Evolutionary conservation across 2,329 filamentous ascomycete species (phyloP).

Genomic region (Fusarium denticulatum): DNA sequence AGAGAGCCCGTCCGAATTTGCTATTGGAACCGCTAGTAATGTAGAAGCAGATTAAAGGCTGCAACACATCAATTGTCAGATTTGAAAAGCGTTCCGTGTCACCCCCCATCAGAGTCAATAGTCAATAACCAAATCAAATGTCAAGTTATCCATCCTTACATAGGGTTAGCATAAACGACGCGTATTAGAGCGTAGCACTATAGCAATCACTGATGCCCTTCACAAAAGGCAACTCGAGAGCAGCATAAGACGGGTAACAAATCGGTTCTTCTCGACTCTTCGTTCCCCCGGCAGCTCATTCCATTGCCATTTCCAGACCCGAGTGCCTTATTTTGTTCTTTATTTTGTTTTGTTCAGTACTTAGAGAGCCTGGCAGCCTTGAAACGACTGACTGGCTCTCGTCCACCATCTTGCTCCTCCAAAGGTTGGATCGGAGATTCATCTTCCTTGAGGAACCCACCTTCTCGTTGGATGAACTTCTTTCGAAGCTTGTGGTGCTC

Average conservation of each 20-base stretch:
- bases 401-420: constrained; percentile 71
- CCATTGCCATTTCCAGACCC: constrained; percentile 5
- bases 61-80: constrained; percentile 65
- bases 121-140: not conserved
- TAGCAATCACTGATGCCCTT: constrained; percentile 31
- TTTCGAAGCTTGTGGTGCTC: constrained; percentile 88
- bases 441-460: constrained; percentile 80
- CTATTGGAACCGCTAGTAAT: constrained; percentile 68
- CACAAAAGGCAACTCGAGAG: constrained; percentile 28
- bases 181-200: not conserved
- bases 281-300: constrained; percentile 22
- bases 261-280: constrained; percentile 46
- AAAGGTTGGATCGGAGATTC: constrained; percentile 74
- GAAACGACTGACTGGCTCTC: constrained; percentile 75
- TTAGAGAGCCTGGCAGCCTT: constrained; percentile 73
- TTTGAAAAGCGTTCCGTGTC: constrained; percentile 44
- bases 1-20: constrained; percentile 66
- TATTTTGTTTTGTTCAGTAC: constrained; percentile 49
- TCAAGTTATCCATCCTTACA: not conserved
- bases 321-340: constrained; percentile 7
- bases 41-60: constrained; percentile 63
- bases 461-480: constrained; percentile 82
- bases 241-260: constrained; percentile 33
- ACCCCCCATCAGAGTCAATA: not conserved
- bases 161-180: constrained; percentile 15